A percentile compares a stretch with the other conserved stretches of the same genome.
Evolutionary conservation across 164 flowering plant genomes (phyloP).

Genomic region (Vitis cinerea): DNA sequence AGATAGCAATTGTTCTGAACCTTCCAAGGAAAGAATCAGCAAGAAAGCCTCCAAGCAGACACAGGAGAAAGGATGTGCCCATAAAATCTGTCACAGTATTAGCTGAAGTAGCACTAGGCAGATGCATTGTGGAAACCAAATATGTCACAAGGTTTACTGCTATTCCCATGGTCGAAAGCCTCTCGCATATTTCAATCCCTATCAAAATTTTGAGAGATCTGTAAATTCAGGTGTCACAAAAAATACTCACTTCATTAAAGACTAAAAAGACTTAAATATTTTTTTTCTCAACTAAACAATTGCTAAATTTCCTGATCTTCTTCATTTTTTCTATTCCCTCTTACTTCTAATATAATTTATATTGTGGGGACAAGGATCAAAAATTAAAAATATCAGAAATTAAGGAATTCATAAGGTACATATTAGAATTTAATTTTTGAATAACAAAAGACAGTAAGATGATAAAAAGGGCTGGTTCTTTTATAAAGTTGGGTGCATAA

Average conservation of each 20-base stretch:
- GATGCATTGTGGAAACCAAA: conserved; percentile 74
- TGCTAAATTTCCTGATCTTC: too few relatives aligned
- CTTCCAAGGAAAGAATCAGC: conserved; percentile 90
- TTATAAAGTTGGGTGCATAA: too few relatives aligned
- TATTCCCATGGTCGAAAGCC: conserved; percentile 93
- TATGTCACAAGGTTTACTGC: conserved; percentile 95
- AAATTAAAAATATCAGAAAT: neutral
- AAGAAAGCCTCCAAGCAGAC: conserved; percentile 87
- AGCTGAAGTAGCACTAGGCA: conserved; percentile 79
- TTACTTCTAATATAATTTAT: too few relatives aligned
- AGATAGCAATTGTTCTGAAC: conserved; percentile 72
- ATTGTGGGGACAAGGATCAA: too few relatives aligned
- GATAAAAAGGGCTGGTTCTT: too few relatives aligned
- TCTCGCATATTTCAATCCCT: conserved; percentile 81
- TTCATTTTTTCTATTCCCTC: too few relatives aligned
- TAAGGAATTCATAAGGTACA: neutral
- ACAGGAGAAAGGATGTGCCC: conserved; percentile 83
- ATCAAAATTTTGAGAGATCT: neutral
- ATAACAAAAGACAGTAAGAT: too few relatives aligned
- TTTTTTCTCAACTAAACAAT: too few relatives aligned
- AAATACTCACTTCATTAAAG: neutral
- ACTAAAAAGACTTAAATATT: too few relatives aligned
- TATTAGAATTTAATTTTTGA: too few relatives aligned
- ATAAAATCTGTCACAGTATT: conserved; percentile 78
- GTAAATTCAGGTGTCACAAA: neutral